Evolutionary conservation across 805 yeast genomes (phyloP).

Genomic region (Candida taoyuanica): DNA sequence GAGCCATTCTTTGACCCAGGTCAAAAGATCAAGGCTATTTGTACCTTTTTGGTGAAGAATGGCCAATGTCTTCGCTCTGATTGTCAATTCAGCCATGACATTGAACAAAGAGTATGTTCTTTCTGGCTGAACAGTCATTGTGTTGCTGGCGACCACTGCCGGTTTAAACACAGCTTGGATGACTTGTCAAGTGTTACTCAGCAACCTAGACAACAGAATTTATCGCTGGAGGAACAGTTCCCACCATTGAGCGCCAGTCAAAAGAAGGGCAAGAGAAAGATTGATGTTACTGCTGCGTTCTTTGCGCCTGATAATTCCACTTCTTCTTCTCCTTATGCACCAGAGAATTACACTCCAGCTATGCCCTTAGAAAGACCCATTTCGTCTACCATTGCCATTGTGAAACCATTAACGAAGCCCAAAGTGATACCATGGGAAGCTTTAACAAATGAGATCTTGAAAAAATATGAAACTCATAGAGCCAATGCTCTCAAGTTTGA

Average conservation of each 20-base stretch:
- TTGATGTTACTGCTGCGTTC: conserved; percentile 4
- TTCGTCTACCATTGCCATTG: conserved; percentile 12
- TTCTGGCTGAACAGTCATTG: conserved; percentile 45
- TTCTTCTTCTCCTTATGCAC: not conserved
- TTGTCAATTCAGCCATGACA: conserved; percentile 43
- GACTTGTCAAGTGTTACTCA: conserved; percentile 10
- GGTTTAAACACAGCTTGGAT: conserved; percentile 33
- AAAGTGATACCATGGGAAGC: conserved; percentile 25
- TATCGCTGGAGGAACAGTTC: conserved; percentile 7
- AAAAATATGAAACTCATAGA: conserved; percentile 15
- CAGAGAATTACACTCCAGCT: not conserved
- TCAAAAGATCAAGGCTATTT: conserved; percentile 26
- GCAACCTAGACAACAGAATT: too few species aligned
- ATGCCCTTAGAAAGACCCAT: conserved; percentile 6
- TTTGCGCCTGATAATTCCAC: not conserved
- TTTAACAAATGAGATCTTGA: conserved; percentile 10
- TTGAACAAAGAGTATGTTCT: conserved; percentile 37
- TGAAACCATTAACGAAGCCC: conserved; percentile 23
- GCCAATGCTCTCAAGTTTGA: conserved; percentile 21
- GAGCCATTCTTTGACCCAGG: conserved; percentile 12
- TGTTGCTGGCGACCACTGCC: conserved; percentile 37
- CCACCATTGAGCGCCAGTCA: too few species aligned
- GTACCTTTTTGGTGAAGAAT: conserved; percentile 36
- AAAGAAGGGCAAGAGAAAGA: conserved; percentile 1
- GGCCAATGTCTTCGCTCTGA: conserved; percentile 42